Base-by-base conservation (phyloP, 2,329 filamentous ascomycete species). In the Zasmidium angulare region DNA sequence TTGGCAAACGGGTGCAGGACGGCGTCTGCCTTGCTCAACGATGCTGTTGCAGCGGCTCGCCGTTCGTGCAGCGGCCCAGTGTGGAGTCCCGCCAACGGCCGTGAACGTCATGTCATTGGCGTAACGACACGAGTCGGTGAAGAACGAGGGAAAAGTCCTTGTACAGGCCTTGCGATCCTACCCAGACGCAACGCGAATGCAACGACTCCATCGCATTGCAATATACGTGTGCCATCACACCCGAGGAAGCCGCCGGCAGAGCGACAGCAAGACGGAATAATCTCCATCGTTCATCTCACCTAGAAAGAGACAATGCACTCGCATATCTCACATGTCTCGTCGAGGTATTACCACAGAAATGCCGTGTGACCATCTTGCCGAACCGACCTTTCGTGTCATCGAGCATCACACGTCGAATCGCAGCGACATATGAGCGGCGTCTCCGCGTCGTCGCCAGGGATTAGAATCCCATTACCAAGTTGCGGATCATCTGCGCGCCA, bases 41-140 rank as follows among this genome's bases (percentile, higher is more conserved):
- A 50, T 29, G n/a, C 22, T 17, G 22, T 29, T 50, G 49, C 49
- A 50, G 49, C 22, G 49, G 22, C 49, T 50, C 49, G 23, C 49
- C 23, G 22, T 19, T 50, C n/a, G 46, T 26, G 46, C 49, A 29
- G 22, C 49, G 49, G 36, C 24, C n/a, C 22, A 50, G 46, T 26
- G 49, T 50, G 49, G 49, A 50, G 21, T 26, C 4, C 22, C 49
- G 23, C 20, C 49, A 43, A 43, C 36, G 49, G 21, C 21, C 49
- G 26, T 19, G 49, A 50, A 23, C 49, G 21, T 29, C 17, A 26
- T 26, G 49, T 50, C 49, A 29, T 50, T 29, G 49, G 47, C 47
- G 47, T 22, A 23, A 22, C 20, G 20, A 26, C 46, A 49, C 46
- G 46, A 49, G 46, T 26, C 36, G 36, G 36, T 43, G 36, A 43